These are phyloP conservation scores for Candida anglica DNA, from an alignment of 805 yeast species.

Conservation along the genomic window DNA sequence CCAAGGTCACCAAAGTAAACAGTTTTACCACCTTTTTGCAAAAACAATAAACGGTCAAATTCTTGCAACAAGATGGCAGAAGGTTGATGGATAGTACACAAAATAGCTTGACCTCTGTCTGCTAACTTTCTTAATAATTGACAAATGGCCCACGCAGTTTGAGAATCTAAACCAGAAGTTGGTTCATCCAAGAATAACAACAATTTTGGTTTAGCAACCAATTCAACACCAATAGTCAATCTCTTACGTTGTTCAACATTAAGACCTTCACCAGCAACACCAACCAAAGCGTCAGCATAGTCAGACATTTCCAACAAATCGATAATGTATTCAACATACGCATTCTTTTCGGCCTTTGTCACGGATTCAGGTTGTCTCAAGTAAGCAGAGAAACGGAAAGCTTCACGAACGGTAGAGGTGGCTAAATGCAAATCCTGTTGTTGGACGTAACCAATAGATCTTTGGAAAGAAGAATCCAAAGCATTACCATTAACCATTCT, in stretches of 20 bases:
- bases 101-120: constrained; percentile 38
- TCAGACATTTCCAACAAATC: constrained; percentile 62
- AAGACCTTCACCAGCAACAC: constrained; percentile 64
- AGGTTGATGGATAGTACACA: constrained; percentile 77
- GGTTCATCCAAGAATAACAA: constrained; percentile 40
- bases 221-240: constrained; percentile 39
- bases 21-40: constrained; percentile 74
- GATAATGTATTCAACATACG: constrained; percentile 67
- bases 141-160: constrained; percentile 42
- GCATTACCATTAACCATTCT: constrained; percentile 63
- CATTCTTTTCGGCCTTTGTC: constrained; percentile 55
- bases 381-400: constrained; percentile 66
- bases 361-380: constrained; percentile 64
- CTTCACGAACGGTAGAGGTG: constrained; percentile 70
- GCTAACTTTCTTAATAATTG: constrained; percentile 37
- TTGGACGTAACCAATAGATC: constrained; percentile 77
- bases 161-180: constrained; percentile 41
- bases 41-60: constrained; percentile 67
- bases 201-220: constrained; percentile 37
- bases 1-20: constrained; percentile 84
- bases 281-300: constrained; percentile 78
- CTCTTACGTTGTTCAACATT: constrained; percentile 40
- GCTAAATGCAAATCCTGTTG: constrained; percentile 76
- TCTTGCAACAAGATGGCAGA: constrained; percentile 74
- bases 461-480: constrained; percentile 62